Conservation (phyloP, 176 grass and related monocot genomes). For the Themeda triandra region DNA sequence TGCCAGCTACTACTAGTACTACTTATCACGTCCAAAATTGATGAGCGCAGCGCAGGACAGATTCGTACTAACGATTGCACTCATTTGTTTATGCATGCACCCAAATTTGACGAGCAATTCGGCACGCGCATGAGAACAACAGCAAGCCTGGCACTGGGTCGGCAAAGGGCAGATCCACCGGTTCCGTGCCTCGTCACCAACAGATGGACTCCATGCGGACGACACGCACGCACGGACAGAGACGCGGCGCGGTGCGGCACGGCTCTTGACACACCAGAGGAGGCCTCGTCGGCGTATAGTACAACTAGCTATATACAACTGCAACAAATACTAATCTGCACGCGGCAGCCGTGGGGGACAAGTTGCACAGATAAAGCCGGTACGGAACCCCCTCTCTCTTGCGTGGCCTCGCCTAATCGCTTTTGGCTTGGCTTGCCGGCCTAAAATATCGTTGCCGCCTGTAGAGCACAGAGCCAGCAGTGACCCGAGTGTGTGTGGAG, state of each 20-base stretch:
- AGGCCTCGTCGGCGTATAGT: neutral
- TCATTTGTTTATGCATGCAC: neutral
- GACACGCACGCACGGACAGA: conserved; percentile 21
- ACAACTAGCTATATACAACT: neutral
- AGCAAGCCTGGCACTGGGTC: too few relatives aligned
- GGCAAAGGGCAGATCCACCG: too few relatives aligned
- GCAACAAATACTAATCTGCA: conserved; percentile 5
- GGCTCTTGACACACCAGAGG: conserved; percentile 18
- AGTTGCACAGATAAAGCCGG: neutral
- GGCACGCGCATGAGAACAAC: neutral
- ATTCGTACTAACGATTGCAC: neutral
- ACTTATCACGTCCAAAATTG: neutral
- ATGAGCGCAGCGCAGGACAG: neutral
- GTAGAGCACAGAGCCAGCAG: neutral
- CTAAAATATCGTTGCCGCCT: neutral
- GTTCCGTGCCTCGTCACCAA: conserved; percentile 12
- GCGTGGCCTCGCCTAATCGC: neutral
- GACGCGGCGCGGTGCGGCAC: neutral
- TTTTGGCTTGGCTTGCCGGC: neutral
- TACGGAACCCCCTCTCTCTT: neutral
- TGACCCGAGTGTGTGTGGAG: neutral
- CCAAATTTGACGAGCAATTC: neutral
- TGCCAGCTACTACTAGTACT: neutral
- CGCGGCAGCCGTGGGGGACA: conserved; percentile 25
- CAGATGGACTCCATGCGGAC: neutral